Base-by-base conservation (phyloP, 805 yeast genomes). In the Kodamaea kakaduensis region DNA sequence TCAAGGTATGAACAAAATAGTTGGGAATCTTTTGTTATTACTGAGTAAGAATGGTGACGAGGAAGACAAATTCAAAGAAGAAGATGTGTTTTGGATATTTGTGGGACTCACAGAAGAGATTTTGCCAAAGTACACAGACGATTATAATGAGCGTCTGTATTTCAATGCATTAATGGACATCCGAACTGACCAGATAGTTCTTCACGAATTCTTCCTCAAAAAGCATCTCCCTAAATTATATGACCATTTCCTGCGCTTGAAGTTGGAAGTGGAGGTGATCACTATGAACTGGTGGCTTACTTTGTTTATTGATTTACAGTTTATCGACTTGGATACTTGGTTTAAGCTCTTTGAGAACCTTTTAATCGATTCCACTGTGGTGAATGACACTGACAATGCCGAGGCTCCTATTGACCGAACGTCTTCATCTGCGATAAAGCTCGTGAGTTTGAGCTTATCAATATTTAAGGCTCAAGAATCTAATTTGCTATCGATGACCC, bases 1-100 rank as follows among this genome's bases (percentile, higher is more conserved):
- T 34, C 82, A 76, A 45, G 82, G 82, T 1, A 69, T 76, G 82
- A 76, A 76, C 47, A 67, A 75, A 44, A 69, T 76, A n/a, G 71
- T 69, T 8, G 82, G 77, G 0, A 71, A 69, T 30, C 41, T 76
- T 7, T 48, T 76, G 9, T 47, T 76, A 9, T 20, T 41, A 7
- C 25, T 44, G 17, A 41, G 37, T 29, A 35, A 33, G 3, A 33
- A 30, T 10, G 13, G 19, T 6, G 40, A 34, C 1, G 37, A 23
- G 2, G 34, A 31, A 9, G 43, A 48, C 25, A 37, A 32, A 9
- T 36, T 50, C 14, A 42, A 43, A 3, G 64, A 71, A 32, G 78
- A 71, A 37, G 78, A 73, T 35, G 67, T 75, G 5, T 76, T 73
- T 40, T 74, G 80, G 78, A 56, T 69, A 3, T 68, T 73, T 39